Base-by-base conservation (phyloP, 345 rosid species). In the Sisymbrium altissimum region DNA sequence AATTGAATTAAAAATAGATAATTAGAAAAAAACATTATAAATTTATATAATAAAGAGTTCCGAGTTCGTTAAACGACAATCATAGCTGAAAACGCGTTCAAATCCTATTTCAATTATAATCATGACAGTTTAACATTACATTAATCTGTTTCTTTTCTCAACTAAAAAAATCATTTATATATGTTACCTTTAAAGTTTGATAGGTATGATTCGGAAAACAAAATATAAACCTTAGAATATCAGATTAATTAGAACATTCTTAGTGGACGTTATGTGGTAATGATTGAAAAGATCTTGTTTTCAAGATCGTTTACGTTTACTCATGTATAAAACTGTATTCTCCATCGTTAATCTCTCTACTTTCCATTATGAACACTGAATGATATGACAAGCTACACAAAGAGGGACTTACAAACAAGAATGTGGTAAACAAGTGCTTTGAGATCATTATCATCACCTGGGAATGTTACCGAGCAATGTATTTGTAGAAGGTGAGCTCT, bases 401-500 rank as follows among this genome's bases (percentile, higher is more conserved):
- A 27, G 43, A 10, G 46, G 9, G 66, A 60, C 61, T 29, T 70
- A 70, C 32, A 38, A 70, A 77, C 80, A 64, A 54, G 27, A 70
- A 57, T 35, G 65, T 62, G 57, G 58, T 52, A 67, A 54, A 29
- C 1, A 70, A n/a, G 29, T 33, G 58, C 32, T 60, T 10, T 41
- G 14, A 58, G 27, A 46, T 62, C 43, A 33, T 66, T 33, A 59
- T 85, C 78, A 84, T 86, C 80, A 84, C 64, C 72, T 89, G 21
- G 79, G 82, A 69, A 74, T 80, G 58, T 83, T 84, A 54, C 85
- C 86, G 48, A 90, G 72, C 77, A 94, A 80, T 82, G 90, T 87
- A 78, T 82, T 89, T 45, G 93, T 44, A 14, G 95, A 87, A 71
- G 97, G 95, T 18, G 98, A 91, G 86, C 96, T 94, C 27, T 87